These are phyloP conservation scores for Auricularia cornea DNA, from an alignment of 768 basidiomycete species.

Conservation along the genomic window DNA sequence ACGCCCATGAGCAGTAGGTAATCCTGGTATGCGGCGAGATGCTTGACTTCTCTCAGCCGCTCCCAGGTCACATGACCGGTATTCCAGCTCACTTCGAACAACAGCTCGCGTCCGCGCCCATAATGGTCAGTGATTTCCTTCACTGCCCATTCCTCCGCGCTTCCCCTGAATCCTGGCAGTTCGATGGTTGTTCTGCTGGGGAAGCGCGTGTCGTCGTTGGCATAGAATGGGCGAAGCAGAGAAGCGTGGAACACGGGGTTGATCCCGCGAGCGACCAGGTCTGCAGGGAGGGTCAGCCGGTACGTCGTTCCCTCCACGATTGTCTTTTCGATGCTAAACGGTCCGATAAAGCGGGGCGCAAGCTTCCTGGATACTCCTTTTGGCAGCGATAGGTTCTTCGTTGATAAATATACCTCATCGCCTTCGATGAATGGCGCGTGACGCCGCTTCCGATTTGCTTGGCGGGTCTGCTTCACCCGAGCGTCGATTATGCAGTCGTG, in stretches of 20 bases:
- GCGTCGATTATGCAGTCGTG: slow-evolving; percentile 21
- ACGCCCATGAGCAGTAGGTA: too few relatives aligned
- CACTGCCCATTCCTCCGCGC: too few relatives aligned
- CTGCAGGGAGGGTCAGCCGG: slow-evolving; percentile 18
- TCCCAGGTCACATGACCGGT: too few relatives aligned
- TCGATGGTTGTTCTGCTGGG: not conserved
- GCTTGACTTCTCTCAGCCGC: too few relatives aligned
- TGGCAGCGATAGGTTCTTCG: slow-evolving; percentile 26
- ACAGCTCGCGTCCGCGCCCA: too few relatives aligned
- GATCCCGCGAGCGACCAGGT: slow-evolving; percentile 17
- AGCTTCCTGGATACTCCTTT: slow-evolving; percentile 25
- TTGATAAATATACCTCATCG: slow-evolving; percentile 27
- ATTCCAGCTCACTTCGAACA: too few relatives aligned
- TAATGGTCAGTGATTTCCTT: too few relatives aligned
- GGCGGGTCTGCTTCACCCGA: slow-evolving; percentile 18
- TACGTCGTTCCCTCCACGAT: slow-evolving; percentile 12
- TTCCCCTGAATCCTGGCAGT: too few relatives aligned
- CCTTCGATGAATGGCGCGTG: slow-evolving; percentile 15
- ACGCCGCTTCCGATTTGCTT: slow-evolving; percentile 20
- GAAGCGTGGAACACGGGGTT: slow-evolving; percentile 12
- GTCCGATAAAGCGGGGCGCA: slow-evolving; percentile 29
- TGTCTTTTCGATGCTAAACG: slow-evolving; percentile 17
- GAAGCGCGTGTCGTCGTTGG: slow-evolving; percentile 10
- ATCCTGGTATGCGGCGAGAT: too few relatives aligned
- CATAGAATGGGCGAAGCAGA: not conserved